Conservation (phyloP, 805 yeast genomes). For the Wickerhamomyces pijperi region DNA sequence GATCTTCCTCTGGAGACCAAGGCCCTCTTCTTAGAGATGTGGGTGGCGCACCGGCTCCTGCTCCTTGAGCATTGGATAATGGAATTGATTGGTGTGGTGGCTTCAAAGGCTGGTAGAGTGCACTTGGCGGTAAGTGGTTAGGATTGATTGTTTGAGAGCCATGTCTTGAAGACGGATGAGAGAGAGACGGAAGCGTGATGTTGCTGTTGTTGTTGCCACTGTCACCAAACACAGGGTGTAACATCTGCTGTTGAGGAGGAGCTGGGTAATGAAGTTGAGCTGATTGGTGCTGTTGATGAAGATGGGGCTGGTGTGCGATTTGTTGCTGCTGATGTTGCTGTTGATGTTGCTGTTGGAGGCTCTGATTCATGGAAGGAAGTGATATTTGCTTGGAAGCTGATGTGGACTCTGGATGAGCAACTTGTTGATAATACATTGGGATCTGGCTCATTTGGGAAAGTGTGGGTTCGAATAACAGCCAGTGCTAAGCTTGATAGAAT, state of each 20-base stretch:
- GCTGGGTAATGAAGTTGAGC: neutral
- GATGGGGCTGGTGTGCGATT: neutral
- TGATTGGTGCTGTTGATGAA: neutral
- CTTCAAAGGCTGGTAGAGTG: neutral
- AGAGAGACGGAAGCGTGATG: neutral
- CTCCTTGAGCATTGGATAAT: neutral
- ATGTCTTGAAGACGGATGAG: neutral
- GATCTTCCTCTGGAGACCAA: constrained; percentile 84
- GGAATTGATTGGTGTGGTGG: neutral
- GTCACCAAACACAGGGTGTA: neutral
- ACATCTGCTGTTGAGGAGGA: neutral
- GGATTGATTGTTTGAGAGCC: neutral
- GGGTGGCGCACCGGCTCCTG: too few relatives aligned
- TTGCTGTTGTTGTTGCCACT: neutral
- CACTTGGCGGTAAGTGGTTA: neutral
- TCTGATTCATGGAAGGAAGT: neutral
- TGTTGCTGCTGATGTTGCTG: neutral
- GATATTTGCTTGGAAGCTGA: neutral
- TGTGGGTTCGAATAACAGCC: neutral
- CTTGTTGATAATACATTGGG: neutral
- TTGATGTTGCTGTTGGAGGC: too few relatives aligned
- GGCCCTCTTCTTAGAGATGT: constrained; percentile 53
- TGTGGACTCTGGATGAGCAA: neutral
- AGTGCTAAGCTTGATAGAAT: neutral
- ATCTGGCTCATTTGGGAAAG: neutral